A percentile compares a stretch with the other conserved stretches of the same genome.
Evolutionary conservation across 1,139 yeast species (phyloP).

Genomic region (Pichia sp.): DNA sequence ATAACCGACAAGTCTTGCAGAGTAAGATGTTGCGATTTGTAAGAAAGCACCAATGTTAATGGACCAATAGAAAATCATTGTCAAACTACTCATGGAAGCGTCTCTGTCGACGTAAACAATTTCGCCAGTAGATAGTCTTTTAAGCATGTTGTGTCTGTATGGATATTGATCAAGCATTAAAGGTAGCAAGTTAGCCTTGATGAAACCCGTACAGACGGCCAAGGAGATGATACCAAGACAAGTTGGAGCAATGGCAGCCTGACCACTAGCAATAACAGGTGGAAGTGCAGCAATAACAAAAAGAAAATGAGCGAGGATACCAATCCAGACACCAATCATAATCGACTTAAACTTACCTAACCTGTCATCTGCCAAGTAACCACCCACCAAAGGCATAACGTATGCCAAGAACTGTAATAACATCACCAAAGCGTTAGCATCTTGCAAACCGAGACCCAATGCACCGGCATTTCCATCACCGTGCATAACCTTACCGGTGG

Average conservation of each 20-base stretch:
- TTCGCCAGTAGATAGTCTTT: slow-evolving; percentile 55
- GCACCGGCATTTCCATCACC: slow-evolving; percentile 30
- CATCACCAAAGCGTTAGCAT: slow-evolving; percentile 35
- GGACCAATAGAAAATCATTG: slow-evolving; percentile 71
- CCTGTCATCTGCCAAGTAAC: slow-evolving; percentile 37
- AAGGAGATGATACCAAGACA: slow-evolving; percentile 33
- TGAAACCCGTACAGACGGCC: slow-evolving; percentile 41
- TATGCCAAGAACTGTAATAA: slow-evolving; percentile 38
- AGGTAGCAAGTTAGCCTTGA: slow-evolving; percentile 44
- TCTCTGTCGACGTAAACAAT: slow-evolving; percentile 66
- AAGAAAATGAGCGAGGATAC: slow-evolving; percentile 33
- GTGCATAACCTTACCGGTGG: slow-evolving; percentile 22
- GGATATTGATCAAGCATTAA: slow-evolving; percentile 43
- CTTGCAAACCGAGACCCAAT: slow-evolving; percentile 31
- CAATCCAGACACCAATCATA: slow-evolving; percentile 35
- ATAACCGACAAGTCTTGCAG: slow-evolving; percentile 63
- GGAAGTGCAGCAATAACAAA: slow-evolving; percentile 39
- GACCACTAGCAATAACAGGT: slow-evolving; percentile 31
- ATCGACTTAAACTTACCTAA: slow-evolving; percentile 37
- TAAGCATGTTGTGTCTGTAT: slow-evolving; percentile 52
- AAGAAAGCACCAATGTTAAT: slow-evolving; percentile 76
- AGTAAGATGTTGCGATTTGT: slow-evolving; percentile 69
- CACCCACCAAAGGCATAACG: slow-evolving; percentile 38
- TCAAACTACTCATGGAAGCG: slow-evolving; percentile 65
- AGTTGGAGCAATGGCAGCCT: slow-evolving; percentile 33